Evolutionary conservation across 2,329 filamentous ascomycete genomes (phyloP), one percentile per base, ranked within the genome.

Genomic region (Apiospora marii): DNA sequence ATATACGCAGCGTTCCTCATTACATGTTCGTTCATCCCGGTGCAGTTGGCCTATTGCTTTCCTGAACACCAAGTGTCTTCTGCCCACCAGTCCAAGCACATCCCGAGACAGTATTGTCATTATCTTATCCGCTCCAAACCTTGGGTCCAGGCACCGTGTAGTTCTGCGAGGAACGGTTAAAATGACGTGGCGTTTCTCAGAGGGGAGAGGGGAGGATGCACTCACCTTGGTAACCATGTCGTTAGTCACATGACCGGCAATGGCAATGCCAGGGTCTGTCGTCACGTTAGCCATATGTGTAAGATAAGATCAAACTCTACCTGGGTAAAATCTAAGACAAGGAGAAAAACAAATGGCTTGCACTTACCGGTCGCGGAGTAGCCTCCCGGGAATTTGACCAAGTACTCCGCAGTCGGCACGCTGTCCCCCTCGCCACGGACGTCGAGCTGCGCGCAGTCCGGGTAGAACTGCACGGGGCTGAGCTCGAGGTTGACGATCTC

Each of bases 401-500:
- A 75, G 70, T 79, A 84, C 16, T 81, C 78, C 7, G 82, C 80
- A 30, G 82, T 80, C 0, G 87, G 87, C 14, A 78, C 76, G 4
- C 81, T 84, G 14, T 79, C 83, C 13, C 88, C 87, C 37, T 81
- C 83, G n/a, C 87, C 87, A 4, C 85, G 84, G 16, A 90, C 84
- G n/a, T 80, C 83, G 58, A 89, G 77, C 78, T 90, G 87, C 0
- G 87, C 87, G 75, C 88, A 90, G 79, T 90, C 88, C n/a, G 87
- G 84, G 53, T 73, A 73, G 70, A 71, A 73, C 70, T 73, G 72
- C 19, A 70, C 53, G 74, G 88, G 86, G n/a, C 83, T 81, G 78
- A 89, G 87, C 79, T 90, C 87, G 5, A 90, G 83, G 67, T 88
- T 88, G 51, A 90, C 82, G 72, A 89, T 81, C 82, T 90, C 88